Percentiles rank a stretch among this genome's conserved stretches.
Conservation (phyloP, 495 filamentous ascomycete genomes). For the Aspergillus ellipticus region DNA sequence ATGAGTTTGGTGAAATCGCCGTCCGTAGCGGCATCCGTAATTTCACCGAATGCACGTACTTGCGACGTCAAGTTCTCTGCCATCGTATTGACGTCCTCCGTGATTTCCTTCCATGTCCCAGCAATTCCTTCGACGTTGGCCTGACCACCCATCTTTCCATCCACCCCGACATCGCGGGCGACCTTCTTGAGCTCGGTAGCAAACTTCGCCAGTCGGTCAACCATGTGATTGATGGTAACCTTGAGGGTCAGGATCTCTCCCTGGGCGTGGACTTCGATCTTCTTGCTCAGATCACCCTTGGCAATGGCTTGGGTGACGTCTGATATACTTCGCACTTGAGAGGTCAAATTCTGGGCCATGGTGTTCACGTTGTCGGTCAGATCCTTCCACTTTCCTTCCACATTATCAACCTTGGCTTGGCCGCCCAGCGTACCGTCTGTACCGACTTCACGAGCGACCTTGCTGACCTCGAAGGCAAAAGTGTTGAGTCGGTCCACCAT, state of each 20-base stretch:
- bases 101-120: constrained; percentile 98
- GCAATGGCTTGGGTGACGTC: constrained; percentile 97
- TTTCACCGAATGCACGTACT: constrained; percentile 96
- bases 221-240: constrained; percentile 99
- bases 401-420: constrained; percentile 93
- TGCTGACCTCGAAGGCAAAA: constrained; percentile 98
- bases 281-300: constrained; percentile 88
- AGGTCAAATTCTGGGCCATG: constrained; percentile 94
- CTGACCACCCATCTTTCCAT: constrained; percentile 98
- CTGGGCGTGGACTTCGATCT: constrained; percentile 93
- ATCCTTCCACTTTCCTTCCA: constrained; percentile 99
- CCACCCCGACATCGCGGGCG: constrained; percentile 94
- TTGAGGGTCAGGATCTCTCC: constrained; percentile 93
- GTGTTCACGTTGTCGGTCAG: constrained; percentile 85
- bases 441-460: constrained; percentile 96
- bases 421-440: constrained; percentile 95
- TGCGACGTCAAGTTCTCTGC: constrained; percentile 96
- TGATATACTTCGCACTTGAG: constrained; percentile 92
- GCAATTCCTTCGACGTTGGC: constrained; percentile 92
- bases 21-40: constrained; percentile 93
- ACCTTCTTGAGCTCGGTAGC: constrained; percentile 96
- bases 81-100: constrained; percentile 98
- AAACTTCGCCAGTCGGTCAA: constrained; percentile 91
- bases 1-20: constrained; percentile 97
- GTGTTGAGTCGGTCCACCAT: constrained; percentile 98